A percentile compares a stretch with the other conserved stretches of the same genome.
Conservation (phyloP, 768 basidiomycete genomes). For the Leccinum barrowsii region DNA sequence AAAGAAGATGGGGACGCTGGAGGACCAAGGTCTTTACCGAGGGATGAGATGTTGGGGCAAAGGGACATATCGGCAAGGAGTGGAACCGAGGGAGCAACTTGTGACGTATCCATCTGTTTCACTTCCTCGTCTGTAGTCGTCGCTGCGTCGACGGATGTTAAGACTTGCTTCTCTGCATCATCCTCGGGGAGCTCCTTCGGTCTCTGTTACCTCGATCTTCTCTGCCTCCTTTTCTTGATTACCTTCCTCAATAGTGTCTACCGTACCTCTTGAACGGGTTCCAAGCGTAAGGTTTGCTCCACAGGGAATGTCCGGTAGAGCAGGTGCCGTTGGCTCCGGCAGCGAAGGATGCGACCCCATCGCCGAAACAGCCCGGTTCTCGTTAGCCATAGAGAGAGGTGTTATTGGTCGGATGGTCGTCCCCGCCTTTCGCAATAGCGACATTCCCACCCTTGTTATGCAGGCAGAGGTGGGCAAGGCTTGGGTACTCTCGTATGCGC, state of each 20-base stretch:
- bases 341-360: slow-evolving; percentile 3
- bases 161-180: neutral
- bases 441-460: neutral
- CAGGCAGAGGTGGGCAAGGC: neutral
- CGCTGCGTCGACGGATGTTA: neutral
- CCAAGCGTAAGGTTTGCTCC: slow-evolving; percentile 21
- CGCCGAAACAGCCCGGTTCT: neutral
- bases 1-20: slow-evolving; percentile 1
- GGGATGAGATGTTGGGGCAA: slow-evolving; percentile 8
- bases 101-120: neutral
- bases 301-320: slow-evolving; percentile 15
- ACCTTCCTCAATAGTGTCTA: slow-evolving; percentile 8
- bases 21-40: slow-evolving; percentile 10
- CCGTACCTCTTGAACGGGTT: slow-evolving; percentile 4
- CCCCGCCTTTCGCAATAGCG: too few relatives aligned
- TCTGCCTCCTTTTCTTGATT: slow-evolving; percentile 7
- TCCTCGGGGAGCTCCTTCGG: neutral
- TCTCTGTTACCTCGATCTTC: neutral
- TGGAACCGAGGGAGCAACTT: slow-evolving; percentile 1
- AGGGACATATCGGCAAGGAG: slow-evolving; percentile 13
- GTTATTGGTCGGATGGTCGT: neutral
- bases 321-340: slow-evolving; percentile 5
- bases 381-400: neutral
- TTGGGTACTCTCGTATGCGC: slow-evolving; percentile 8
- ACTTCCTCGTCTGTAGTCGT: neutral